Evolutionary conservation across 805 yeast genomes (phyloP), one percentile per base, ranked within the genome.

Genomic region (Starmerella geochares): DNA sequence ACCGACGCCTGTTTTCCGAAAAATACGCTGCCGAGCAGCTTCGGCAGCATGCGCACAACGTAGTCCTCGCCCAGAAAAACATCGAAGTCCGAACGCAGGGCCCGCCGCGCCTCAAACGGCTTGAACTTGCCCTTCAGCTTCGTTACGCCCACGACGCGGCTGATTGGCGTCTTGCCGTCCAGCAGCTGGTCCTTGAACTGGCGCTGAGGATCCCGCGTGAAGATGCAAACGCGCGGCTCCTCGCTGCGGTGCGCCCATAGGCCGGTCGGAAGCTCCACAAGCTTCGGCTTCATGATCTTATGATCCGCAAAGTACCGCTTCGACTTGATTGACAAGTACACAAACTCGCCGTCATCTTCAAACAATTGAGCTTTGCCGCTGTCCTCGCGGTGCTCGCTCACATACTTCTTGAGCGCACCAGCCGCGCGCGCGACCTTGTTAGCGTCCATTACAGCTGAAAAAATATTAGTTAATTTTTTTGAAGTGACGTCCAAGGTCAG

Each of bases 61-160:
- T 81, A 80, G 54, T 87, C 95, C 67, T 92, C 98, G 47, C 86
- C 81, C 38, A 92, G 63, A 65, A 92, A 85, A 53, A 86, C 57
- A 60, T 87, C 94, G 63, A 77, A 84, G 51, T 78, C 79, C 14
- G 72, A 65, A 38, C 74, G 67, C 53, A 92, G 77, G 54, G 79
- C 81, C 65, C 96, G 80, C 65, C 87, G 80, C 52, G 87, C 81
- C 67, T 92, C 96, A 60, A 71, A 92, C n/a, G 85, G 78, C 69
- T 86, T 86, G 73, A 79, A 90, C 53, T 81, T 83, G 29, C 87
- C 84, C 65, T 86, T 86, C 55, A 92, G 72, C 58, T 86, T 83
- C 41, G 78, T 72, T 49, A 81, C 81, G 5, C 92, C 75, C 29
- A 87, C 72, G 48, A 88, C 79, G 50, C 78, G 71, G 37, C 61